Evolutionary conservation across 1,284 basidiomycete species (phyloP), one percentile per base, ranked within the genome.

Genomic region (Papiliotrema flavescens): DNA sequence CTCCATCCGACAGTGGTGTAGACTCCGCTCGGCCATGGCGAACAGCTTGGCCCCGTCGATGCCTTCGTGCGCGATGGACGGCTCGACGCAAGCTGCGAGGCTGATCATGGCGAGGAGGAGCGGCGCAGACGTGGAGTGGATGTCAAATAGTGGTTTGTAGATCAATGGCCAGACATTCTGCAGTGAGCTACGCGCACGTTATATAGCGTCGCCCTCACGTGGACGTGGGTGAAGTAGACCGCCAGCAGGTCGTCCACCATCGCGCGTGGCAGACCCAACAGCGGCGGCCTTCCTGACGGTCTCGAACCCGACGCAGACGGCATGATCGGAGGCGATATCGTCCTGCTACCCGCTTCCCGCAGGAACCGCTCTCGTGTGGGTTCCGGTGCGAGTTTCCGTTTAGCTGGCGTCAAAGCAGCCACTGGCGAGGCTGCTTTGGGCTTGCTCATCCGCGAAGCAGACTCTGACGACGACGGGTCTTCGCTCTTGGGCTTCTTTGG

Each of bases 11-110:
- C 63, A 59, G 34, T 20, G 32, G 20, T 46, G 34, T 17, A 74
- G 61, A 6, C 61, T 57, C 15, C 58, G 54, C 46, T 74, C 67
- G 9, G 73, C 71, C 63, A 69, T 66, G 3, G 42, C 47, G 46
- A 68, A 70, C 3, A 90, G 76, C 49, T 80, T 78, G 67, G 90
- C 86, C 1, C 85, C 82, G 2, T 74, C 79, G 74, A 90, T 83
- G 3, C 67, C 88, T 84, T 63, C 58, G 32, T 28, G 62, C 36
- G 19, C 61, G 7, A 42, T 14, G 6, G 20, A 17, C 34, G 32
- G 57, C 0, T 64, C 62, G n/a, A 74, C 61, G 45, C 69, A 74
- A 2, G 67, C 55, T 4, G 74, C 68, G 17, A 73, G 65, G 8
- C 67, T 63, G 4, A 74, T 61, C 65, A 74, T 74, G 40, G 71